Evolutionary conservation across 2,329 filamentous ascomycete genomes (phyloP), one percentile per base, ranked within the genome.

Genomic region (Bipolaris zeicola): DNA sequence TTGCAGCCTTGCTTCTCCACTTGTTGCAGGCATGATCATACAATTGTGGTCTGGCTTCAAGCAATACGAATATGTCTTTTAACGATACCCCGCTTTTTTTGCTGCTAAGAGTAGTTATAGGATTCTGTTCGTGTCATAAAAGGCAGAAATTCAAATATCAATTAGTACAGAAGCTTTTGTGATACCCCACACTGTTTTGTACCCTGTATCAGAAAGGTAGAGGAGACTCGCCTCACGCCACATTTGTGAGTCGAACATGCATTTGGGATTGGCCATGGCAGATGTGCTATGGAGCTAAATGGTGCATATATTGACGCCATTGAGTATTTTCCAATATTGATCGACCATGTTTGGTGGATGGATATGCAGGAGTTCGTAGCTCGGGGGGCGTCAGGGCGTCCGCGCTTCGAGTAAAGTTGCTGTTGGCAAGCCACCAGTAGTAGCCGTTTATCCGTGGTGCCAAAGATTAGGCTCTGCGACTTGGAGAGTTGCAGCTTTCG

Each of bases 401-500:
- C 63, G 13, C 54, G 63, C 6, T 64, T 74, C 4, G 11, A 43
- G 50, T 1, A 64, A 57, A 7, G 52, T 69, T 2, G 36, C 64
- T 2, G 14, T 73, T 7, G 44, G 66, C 2, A 50, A 41, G 8
- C 7, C 37, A 51, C 3, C 8, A 57, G 1, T 62, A 58, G 1
- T 62, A 59, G 18, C 58, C 60, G 2, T 63, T 64, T 41, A 16
- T 48, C 4, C 59, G 63, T 2, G 61, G 68, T 6, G 68, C 62
- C 0, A 75, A 74, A 31, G 72, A 70, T 0, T 66, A 65, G 0
- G 50, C 66, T 13, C 60, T 66, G 22, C 57, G 72, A 13, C 64
- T 57, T 5, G 68, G 20, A 70, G 64, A 1, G 61, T 63, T 7
- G 22, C 38, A 13, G 38, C 63, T 0, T 73, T 70, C 33, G 45